These are phyloP conservation scores for Septoria petroselini DNA, from an alignment of 2,329 filamentous ascomycete genomes.

Conservation along the genomic window DNA sequence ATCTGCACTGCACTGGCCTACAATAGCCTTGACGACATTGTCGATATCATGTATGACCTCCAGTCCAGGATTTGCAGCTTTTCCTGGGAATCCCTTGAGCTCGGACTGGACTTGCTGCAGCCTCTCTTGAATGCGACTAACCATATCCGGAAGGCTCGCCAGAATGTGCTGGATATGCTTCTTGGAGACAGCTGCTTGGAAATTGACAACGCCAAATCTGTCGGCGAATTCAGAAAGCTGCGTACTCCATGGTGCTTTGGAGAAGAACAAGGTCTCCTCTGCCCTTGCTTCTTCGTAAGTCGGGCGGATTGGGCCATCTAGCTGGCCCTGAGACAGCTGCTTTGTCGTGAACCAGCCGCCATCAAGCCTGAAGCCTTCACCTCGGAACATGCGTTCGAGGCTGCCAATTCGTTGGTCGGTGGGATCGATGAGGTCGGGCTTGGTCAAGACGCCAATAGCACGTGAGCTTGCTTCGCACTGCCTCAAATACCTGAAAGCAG, in stretches of 20 bases:
- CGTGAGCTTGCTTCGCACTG: conserved; percentile 42
- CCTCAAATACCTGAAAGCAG: conserved; percentile 61
- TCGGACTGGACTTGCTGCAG: conserved; percentile 54
- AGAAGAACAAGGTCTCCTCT: conserved; percentile 54
- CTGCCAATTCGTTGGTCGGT: conserved; percentile 34
- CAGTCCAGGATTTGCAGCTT: conserved; percentile 61
- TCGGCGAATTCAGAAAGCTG: conserved; percentile 40
- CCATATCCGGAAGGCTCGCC: conserved; percentile 42
- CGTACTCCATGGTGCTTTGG: conserved; percentile 45
- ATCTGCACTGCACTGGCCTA: conserved; percentile 54
- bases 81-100: conserved; percentile 61
- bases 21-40: conserved; percentile 55
- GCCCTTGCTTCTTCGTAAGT: conserved; percentile 49
- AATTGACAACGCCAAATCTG: conserved; percentile 53
- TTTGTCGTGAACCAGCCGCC: conserved; percentile 79
- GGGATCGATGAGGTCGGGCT: conserved; percentile 67
- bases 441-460: conserved; percentile 66
- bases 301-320: conserved; percentile 39
- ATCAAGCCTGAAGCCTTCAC: conserved; percentile 60
- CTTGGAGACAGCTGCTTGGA: conserved; percentile 50
- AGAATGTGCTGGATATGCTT: conserved; percentile 50
- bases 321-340: conserved; percentile 56
- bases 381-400: conserved; percentile 47
- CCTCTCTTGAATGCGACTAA: conserved; percentile 45
- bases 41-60: conserved; percentile 61